Percentiles rank a stretch among this genome's conserved stretches.
Conservation (phyloP, 805 yeast genomes). For the Ogataea haglerorum region DNA sequence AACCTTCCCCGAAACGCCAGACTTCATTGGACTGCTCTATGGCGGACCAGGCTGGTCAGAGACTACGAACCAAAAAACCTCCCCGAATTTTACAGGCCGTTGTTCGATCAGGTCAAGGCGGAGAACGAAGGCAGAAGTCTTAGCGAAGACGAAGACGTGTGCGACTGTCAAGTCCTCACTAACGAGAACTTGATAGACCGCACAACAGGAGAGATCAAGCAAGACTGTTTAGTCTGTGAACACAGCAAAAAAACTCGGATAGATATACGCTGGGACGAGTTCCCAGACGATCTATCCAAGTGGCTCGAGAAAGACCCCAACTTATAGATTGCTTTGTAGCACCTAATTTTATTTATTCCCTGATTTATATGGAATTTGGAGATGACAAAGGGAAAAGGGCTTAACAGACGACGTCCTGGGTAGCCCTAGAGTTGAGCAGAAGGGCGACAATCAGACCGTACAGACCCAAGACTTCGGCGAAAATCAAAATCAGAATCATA, state of each 20-base stretch:
- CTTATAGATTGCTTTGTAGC: conserved; percentile 8
- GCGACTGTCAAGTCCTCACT: conserved; percentile 10
- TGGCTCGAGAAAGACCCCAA: conserved; percentile 16
- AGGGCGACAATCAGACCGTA: conserved; percentile 97
- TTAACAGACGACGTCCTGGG: conserved; percentile 84
- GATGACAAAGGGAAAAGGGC: conserved; percentile 1
- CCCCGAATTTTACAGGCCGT: conserved; percentile 33
- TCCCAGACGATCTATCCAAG: conserved; percentile 35
- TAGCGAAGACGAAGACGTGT: conserved; percentile 2
- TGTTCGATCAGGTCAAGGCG: conserved; percentile 13
- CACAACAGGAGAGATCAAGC: conserved; percentile 18
- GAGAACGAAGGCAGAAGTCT: conserved; percentile 1
- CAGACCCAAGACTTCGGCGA: conserved; percentile 13
- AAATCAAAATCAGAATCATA: conserved; percentile 12
- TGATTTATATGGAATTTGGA: conserved; percentile 3
- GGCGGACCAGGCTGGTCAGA: conserved; percentile 46
- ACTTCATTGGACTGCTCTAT: conserved; percentile 63
- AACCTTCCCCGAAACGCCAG: conserved; percentile 41
- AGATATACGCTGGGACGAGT: conserved; percentile 29
- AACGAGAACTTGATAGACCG: conserved; percentile 22
- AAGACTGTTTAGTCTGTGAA: conserved; percentile 5
- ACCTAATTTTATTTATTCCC: conserved; percentile 9
- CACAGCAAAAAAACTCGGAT: conserved; percentile 13
- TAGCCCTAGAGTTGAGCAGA: conserved; percentile 95
- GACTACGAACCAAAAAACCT: conserved; percentile 46